phyloP scores from a whole-genome alignment of 2,329 filamentous ascomycete genomes.

The Beauveria sp. region DNA sequence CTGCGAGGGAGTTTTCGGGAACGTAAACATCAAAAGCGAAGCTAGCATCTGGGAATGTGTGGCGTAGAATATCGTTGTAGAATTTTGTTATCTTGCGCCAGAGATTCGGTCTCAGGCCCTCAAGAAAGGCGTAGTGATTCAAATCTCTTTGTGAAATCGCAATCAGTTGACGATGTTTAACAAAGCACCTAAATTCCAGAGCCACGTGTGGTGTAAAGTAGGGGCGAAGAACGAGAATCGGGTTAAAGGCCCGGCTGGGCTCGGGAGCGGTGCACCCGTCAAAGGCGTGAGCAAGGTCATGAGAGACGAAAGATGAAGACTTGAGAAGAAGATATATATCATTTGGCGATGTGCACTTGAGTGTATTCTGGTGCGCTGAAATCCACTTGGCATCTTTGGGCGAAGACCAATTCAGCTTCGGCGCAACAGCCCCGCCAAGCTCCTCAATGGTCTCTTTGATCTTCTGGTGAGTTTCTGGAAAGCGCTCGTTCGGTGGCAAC shows the following conservation, averaged over 20 bases:
- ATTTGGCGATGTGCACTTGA: slow-evolving; percentile 81
- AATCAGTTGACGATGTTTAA: slow-evolving; percentile 71
- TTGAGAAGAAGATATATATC: slow-evolving; percentile 93
- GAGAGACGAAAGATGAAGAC: slow-evolving; percentile 87
- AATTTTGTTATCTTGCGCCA: slow-evolving; percentile 65
- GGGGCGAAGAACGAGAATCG: slow-evolving; percentile 78
- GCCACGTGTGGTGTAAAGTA: slow-evolving; percentile 84
- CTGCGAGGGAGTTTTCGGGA: slow-evolving; percentile 52
- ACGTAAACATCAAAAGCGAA: slow-evolving; percentile 94
- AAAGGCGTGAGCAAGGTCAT: slow-evolving; percentile 90
- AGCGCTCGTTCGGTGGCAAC: slow-evolving; percentile 46
- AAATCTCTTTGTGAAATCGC: slow-evolving; percentile 83
- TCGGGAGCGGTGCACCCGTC: slow-evolving; percentile 52
- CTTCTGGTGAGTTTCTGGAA: slow-evolving; percentile 65
- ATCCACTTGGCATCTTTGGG: slow-evolving; percentile 97
- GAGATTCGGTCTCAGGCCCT: slow-evolving; percentile 55
- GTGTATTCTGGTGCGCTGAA: slow-evolving; percentile 71
- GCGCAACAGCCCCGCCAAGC: slow-evolving; percentile 77
- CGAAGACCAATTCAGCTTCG: slow-evolving; percentile 95
- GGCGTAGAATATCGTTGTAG: slow-evolving; percentile 64
- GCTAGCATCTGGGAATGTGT: slow-evolving; percentile 73
- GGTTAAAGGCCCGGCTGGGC: slow-evolving; percentile 48
- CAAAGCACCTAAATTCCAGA: slow-evolving; percentile 93
- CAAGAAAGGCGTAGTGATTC: slow-evolving; percentile 81
- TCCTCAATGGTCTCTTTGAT: slow-evolving; percentile 73